Conservation (phyloP, 2,329 filamentous ascomycete genomes). For the Colletotrichum graminicola region DNA sequence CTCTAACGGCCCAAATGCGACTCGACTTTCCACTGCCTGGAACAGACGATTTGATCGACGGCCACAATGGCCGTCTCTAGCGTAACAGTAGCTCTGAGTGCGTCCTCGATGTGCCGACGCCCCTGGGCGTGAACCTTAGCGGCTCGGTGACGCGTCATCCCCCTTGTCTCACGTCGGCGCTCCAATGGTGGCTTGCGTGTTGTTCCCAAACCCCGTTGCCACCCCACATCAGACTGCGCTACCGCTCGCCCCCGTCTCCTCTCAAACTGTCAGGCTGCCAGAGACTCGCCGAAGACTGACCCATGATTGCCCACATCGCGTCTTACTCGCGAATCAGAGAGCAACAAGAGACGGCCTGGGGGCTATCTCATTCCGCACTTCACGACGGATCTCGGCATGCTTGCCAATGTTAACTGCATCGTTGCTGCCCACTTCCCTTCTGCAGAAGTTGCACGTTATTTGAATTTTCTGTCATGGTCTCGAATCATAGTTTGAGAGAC, state of each 20-base stretch:
- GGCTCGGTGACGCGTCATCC: slow-evolving; percentile 42
- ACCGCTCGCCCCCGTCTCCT: slow-evolving; percentile 20
- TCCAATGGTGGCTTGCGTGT: slow-evolving; percentile 42
- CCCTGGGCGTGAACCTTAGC: slow-evolving; percentile 34
- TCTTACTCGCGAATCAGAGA: slow-evolving; percentile 35
- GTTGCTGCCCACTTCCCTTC: slow-evolving; percentile 23
- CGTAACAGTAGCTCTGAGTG: slow-evolving; percentile 8
- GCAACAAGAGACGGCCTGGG: neutral
- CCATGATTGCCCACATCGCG: slow-evolving; percentile 10
- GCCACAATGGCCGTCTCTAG: slow-evolving; percentile 13
- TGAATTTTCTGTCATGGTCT: neutral
- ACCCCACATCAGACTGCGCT: slow-evolving; percentile 38
- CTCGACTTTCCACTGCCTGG: slow-evolving; percentile 30
- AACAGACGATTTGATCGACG: slow-evolving; percentile 35
- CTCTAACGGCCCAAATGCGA: slow-evolving; percentile 7
- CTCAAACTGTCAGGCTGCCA: slow-evolving; percentile 28
- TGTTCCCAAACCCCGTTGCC: slow-evolving; percentile 40
- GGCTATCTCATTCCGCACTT: slow-evolving; percentile 26
- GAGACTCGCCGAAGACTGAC: slow-evolving; percentile 21
- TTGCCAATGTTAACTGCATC: slow-evolving; percentile 36
- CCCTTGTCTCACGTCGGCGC: slow-evolving; percentile 38
- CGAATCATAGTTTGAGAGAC: neutral
- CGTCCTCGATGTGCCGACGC: slow-evolving; percentile 13
- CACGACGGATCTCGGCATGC: slow-evolving; percentile 39
- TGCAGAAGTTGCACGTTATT: slow-evolving; percentile 1